Evolutionary conservation across 768 basidiomycete species (phyloP).

Genomic region (Mycena polygramma): DNA sequence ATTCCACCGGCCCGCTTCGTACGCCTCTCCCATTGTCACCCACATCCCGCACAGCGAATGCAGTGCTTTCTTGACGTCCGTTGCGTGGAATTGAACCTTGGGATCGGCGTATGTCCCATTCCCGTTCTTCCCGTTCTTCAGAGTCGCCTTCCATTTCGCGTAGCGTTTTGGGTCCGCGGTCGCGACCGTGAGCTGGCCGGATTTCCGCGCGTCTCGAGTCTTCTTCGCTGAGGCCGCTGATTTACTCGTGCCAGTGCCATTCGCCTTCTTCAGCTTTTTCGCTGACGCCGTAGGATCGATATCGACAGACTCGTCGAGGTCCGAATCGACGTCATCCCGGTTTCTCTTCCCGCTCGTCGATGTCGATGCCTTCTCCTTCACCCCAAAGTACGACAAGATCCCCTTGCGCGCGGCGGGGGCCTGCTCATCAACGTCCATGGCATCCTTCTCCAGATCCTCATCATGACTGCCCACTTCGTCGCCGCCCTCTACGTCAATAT

Average conservation of each 20-base stretch:
- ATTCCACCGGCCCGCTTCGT: slow-evolving; percentile 2
- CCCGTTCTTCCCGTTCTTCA: not conserved
- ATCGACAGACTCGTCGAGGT: slow-evolving; percentile 11
- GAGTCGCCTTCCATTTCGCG: not conserved
- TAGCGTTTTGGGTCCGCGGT: not conserved
- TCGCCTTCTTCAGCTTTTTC: slow-evolving; percentile 16
- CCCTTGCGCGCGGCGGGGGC: not conserved
- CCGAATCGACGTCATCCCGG: not conserved
- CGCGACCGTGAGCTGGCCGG: not conserved
- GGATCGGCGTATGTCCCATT: slow-evolving; percentile 2
- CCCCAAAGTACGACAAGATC: not conserved
- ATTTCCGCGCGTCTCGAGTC: not conserved
- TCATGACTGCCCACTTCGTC: too few relatives aligned
- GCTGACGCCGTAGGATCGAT: not conserved
- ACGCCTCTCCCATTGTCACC: slow-evolving; percentile 1
- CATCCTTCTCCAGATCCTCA: not conserved
- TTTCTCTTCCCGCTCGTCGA: not conserved
- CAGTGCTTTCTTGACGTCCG: not conserved
- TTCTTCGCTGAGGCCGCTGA: slow-evolving; percentile 2
- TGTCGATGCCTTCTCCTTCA: not conserved
- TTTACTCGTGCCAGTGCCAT: slow-evolving; percentile 6
- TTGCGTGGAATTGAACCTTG: not conserved
- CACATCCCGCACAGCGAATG: slow-evolving; percentile 4
- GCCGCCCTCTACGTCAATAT: too few relatives aligned
- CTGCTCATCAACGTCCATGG: not conserved